Base-by-base conservation (phyloP, 1,139 yeast genomes). In the Blastobotrys proliferans region DNA sequence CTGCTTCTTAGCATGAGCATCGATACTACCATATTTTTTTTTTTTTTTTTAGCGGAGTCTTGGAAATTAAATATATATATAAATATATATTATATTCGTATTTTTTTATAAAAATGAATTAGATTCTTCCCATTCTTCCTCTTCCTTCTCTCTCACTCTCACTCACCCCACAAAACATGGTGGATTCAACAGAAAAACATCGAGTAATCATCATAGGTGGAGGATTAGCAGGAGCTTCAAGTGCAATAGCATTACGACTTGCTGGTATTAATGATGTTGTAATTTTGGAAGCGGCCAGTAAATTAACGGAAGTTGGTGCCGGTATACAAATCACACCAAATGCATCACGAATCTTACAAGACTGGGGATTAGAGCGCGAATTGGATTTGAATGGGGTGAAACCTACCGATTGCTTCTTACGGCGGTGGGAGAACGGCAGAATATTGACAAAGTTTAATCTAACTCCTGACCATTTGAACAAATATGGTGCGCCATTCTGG, bases 241-340 rank as follows among this genome's bases (percentile, higher is more conserved):
- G 38, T 16, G 43, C 42, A 13, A 35, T 43, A 13, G 36, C 46
- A 20, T 28, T 43, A 6, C 22, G 43, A 11, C 33, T 40, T 3
- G 43, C 42, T 4, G 38, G 38, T 3, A 19, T 35, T 22, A 29
- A 27, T 19, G 43, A 34, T 26, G 35, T 38, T 26, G 17, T 35
- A 21, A 55, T 69, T n/a, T 55, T 64, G 24, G 73, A 68, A 51
- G 55, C 62, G 30, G 67, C 70, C 24, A 48, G 51, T 26, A 53
- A 55, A 35, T 56, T 66, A 14, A 64, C 63, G 13, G 73, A 69
- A 51, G 70, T 69, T 9, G 73, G 73, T 5, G 73, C 72, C 6
- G 70, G 70, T 9, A 65, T 66, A 41, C 70, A 65, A 51, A 55
- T 63, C 26, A 67, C 67, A n/a, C 69, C 69, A 13, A 64, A 63